Conservation (phyloP, 495 filamentous ascomycete genomes). For the Aspergillus taichungensis region DNA sequence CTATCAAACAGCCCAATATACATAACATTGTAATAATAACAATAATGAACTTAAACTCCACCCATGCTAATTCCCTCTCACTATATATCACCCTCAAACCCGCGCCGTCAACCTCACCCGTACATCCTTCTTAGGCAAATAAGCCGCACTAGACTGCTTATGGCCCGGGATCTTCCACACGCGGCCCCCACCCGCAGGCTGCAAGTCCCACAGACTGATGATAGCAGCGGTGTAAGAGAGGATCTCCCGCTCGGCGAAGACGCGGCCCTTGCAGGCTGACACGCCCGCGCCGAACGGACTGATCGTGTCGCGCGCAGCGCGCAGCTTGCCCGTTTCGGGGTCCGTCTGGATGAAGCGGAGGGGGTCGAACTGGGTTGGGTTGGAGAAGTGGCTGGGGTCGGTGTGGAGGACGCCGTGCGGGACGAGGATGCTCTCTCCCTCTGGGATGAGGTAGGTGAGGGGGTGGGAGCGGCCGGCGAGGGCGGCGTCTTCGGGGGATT, state of each 20-base stretch:
- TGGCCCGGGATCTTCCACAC: conserved; percentile 23
- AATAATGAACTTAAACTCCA: too few species aligned
- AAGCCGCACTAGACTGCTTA: conserved; percentile 26
- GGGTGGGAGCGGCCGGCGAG: conserved; percentile 14
- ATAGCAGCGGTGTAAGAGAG: conserved; percentile 40
- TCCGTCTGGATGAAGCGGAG: conserved; percentile 41
- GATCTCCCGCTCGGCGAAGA: conserved; percentile 42
- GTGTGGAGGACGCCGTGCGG: conserved; percentile 42
- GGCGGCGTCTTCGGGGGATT: conserved; percentile 32
- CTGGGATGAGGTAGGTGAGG: conserved; percentile 35
- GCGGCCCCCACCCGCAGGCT: conserved; percentile 22
- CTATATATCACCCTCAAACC: conserved; percentile 7
- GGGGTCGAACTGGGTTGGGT: conserved; percentile 43
- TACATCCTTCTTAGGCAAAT: conserved; percentile 27
- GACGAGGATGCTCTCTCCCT: conserved; percentile 40
- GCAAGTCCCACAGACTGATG: conserved; percentile 44
- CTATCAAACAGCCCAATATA: too few species aligned
- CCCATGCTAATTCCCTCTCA: too few species aligned
- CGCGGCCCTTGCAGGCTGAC: conserved; percentile 37
- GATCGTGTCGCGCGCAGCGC: conserved; percentile 20
- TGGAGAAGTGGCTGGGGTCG: conserved; percentile 38
- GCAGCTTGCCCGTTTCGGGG: conserved; percentile 21
- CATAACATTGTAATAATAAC: too few species aligned
- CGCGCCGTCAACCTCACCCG: conserved; percentile 25
- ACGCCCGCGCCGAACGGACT: conserved; percentile 39